These are phyloP conservation scores for Diplodia intermedia DNA, from an alignment of 2,329 filamentous ascomycete species.

Conservation along the genomic window DNA sequence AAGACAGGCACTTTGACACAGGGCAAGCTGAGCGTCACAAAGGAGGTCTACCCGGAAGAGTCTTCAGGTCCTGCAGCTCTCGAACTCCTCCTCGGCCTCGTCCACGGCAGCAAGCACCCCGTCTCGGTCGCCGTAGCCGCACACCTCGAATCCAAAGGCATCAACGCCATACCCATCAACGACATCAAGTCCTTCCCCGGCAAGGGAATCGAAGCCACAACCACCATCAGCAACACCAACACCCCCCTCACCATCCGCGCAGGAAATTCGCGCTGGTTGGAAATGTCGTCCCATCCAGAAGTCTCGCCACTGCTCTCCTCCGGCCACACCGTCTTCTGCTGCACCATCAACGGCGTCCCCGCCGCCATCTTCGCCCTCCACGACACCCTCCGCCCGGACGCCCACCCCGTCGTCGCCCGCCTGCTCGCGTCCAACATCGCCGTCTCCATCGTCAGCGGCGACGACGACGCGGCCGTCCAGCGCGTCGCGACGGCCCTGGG, in stretches of 20 bases:
- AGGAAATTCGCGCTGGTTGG: constrained; percentile 24
- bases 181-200: constrained; percentile 21
- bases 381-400: constrained; percentile 58
- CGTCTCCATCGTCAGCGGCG: constrained; percentile 65
- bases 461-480: constrained; percentile 59
- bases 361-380: constrained; percentile 60
- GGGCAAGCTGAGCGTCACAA: constrained; percentile 56
- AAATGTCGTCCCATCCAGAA: not conserved
- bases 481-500: constrained; percentile 51
- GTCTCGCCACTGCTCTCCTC: constrained; percentile 4
- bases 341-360: constrained; percentile 56
- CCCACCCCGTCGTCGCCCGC: constrained; percentile 58
- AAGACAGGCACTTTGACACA: constrained; percentile 79
- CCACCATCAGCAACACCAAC: not conserved
- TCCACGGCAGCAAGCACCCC: constrained; percentile 42
- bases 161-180: not conserved
- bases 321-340: constrained; percentile 41
- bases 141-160: constrained; percentile 12
- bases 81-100: constrained; percentile 48
- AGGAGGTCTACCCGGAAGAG: constrained; percentile 32
- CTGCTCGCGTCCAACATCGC: constrained; percentile 57
- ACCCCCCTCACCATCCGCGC: constrained; percentile 9
- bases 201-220: constrained; percentile 19
- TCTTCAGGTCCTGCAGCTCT: constrained; percentile 35
- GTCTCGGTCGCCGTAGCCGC: constrained; percentile 16